A percentile compares a stretch with the other conserved stretches of the same genome.
phyloP scores from a whole-genome alignment of 164 flowering plant species.

The Stephania yunnanensis region DNA sequence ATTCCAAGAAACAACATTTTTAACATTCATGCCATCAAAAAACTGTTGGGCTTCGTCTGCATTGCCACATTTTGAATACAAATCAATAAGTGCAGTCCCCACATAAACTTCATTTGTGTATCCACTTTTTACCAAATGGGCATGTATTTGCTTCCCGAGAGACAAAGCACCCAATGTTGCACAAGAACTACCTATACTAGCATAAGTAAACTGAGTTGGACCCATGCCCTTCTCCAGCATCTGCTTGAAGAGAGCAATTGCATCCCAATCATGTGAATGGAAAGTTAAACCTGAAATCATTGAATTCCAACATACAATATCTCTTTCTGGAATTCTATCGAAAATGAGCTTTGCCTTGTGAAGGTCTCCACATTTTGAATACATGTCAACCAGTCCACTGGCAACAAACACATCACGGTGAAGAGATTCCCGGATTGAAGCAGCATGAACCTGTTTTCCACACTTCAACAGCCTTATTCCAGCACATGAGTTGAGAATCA shows the following conservation, averaged over 20 bases:
- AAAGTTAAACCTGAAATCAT: constrained; percentile 60
- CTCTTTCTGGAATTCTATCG: constrained; percentile 34
- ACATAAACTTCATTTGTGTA: constrained; percentile 49
- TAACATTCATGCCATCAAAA: constrained; percentile 51
- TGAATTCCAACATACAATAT: constrained; percentile 75
- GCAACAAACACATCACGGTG: constrained; percentile 50
- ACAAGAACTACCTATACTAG: constrained; percentile 52
- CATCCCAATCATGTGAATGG: constrained; percentile 51
- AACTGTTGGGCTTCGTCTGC: constrained; percentile 41
- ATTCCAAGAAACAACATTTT: constrained; percentile 68
- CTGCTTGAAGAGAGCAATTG: constrained; percentile 46
- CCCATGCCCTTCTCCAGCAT: constrained; percentile 45
- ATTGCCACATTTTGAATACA: constrained; percentile 74
- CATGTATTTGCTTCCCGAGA: constrained; percentile 58
- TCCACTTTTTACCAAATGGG: constrained; percentile 47
- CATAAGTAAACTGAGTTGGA: constrained; percentile 61
- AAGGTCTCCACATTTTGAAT: constrained; percentile 55
- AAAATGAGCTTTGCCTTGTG: constrained; percentile 46
- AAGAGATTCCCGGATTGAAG: constrained; percentile 29
- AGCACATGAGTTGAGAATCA: constrained; percentile 69
- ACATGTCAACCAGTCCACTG: constrained; percentile 70
- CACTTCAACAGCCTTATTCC: constrained; percentile 43
- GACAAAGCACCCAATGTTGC: constrained; percentile 43
- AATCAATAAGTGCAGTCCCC: constrained; percentile 60
- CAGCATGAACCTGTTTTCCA: constrained; percentile 78